Conservation (phyloP, 2,329 filamentous ascomycete species). For the Allantophomopsis lycopodina region DNA sequence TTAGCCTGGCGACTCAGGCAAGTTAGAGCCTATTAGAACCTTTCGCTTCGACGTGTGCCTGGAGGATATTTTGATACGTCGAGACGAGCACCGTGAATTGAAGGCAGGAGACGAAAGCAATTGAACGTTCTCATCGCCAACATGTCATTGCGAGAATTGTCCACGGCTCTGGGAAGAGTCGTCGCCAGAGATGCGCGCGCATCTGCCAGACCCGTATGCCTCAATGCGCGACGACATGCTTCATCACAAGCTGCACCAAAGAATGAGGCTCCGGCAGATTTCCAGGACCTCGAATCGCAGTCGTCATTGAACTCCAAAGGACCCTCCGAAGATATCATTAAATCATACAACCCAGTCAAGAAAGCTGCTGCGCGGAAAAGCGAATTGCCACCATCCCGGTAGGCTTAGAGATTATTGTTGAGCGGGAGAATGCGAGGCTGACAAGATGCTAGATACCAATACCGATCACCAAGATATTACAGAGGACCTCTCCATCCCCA, state of each 20-base stretch:
- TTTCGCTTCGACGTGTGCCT: background rate
- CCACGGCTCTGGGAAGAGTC: conserved; percentile 14
- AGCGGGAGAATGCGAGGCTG: background rate
- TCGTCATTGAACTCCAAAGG: conserved; percentile 25
- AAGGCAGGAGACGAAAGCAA: background rate
- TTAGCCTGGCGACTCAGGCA: too few relatives aligned
- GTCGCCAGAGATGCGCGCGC: conserved; percentile 10
- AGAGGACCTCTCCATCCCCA: conserved; percentile 88
- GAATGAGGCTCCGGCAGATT: conserved; percentile 11
- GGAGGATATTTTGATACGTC: too few relatives aligned
- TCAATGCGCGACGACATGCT: conserved; percentile 13
- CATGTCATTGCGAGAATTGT: conserved; percentile 19
- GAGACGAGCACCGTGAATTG: too few relatives aligned
- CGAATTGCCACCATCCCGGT: conserved; percentile 25
- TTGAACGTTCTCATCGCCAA: conserved; percentile 1
- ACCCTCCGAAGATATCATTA: conserved; percentile 20
- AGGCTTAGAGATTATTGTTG: conserved; percentile 3
- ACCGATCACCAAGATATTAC: conserved; percentile 86
- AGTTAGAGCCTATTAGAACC: background rate
- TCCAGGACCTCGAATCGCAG: conserved; percentile 29
- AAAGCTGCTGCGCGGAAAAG: conserved; percentile 24
- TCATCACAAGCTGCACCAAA: conserved; percentile 11
- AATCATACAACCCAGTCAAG: conserved; percentile 32
- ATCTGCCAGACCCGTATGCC: conserved; percentile 2
- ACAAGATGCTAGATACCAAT: conserved; percentile 62